These are phyloP conservation scores for Pholiota adiposa DNA, from an alignment of 1,284 basidiomycete genomes.

Conservation along the genomic window DNA sequence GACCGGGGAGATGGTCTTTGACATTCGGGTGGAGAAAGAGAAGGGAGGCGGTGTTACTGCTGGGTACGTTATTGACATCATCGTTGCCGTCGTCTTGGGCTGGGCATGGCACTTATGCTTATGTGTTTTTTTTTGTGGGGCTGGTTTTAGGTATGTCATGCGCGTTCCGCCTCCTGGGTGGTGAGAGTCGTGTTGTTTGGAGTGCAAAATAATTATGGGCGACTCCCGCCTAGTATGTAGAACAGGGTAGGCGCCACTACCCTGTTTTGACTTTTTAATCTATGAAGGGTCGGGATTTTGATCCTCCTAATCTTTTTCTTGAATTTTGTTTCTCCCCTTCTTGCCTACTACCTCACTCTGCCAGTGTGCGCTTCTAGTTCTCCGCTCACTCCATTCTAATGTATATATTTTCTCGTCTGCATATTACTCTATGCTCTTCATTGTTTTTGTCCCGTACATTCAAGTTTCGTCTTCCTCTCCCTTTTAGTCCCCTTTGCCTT, in stretches of 20 bases:
- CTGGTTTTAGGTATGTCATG: slow-evolving; percentile 46
- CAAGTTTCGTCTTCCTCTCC: no score
- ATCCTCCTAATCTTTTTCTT: background rate
- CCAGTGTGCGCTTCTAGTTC: background rate
- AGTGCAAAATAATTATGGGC: background rate
- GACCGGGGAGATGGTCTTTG: slow-evolving; percentile 80
- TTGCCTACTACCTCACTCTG: no score
- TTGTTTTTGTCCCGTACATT: no score
- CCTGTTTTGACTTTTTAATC: background rate
- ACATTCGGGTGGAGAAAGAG: slow-evolving; percentile 85
- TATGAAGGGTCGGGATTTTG: background rate
- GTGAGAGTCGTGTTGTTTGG: slow-evolving; percentile 23
- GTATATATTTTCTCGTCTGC: no score
- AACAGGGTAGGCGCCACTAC: no score
- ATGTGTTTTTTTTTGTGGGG: background rate
- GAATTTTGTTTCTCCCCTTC: background rate
- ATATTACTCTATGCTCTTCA: no score
- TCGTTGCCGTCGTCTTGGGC: no score
- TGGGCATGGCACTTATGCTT: no score
- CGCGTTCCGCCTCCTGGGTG: slow-evolving; percentile 57
- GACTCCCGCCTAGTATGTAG: no score
- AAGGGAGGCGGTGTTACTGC: slow-evolving; percentile 82
- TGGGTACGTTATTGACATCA: slow-evolving; percentile 64
- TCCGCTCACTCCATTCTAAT: no score
- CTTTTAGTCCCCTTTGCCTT: no score